phyloP scores from a whole-genome alignment of 1,139 yeast genomes.

The Eremothecium sinecaudum region DNA sequence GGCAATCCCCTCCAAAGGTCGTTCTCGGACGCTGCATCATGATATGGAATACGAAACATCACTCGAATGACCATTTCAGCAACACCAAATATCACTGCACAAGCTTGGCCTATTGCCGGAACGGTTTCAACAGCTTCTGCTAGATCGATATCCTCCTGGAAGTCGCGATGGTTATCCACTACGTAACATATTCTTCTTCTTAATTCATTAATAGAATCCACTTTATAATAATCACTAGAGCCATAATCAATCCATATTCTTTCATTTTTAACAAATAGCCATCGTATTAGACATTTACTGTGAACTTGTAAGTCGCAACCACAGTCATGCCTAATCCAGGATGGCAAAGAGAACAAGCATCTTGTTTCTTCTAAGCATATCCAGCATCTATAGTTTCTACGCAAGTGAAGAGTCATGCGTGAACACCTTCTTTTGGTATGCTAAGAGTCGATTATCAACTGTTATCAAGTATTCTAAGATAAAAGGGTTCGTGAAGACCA shows the following conservation, averaged over 20 bases:
- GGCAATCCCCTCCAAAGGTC: conserved; percentile 13
- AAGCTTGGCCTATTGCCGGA: conserved; percentile 13
- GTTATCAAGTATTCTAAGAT: too few relatives aligned
- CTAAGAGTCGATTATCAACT: too few relatives aligned
- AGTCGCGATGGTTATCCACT: conserved; percentile 16
- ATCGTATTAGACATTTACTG: conserved; percentile 15
- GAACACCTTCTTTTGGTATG: too few relatives aligned
- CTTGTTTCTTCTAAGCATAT: conserved; percentile 16
- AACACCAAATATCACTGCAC: conserved; percentile 10
- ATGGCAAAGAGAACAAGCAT: conserved; percentile 5
- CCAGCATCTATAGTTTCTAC: conserved; percentile 15
- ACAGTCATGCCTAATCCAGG: conserved; percentile 16
- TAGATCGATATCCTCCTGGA: conserved; percentile 13
- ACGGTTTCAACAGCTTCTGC: conserved; percentile 13
- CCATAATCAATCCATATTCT: conserved; percentile 9
- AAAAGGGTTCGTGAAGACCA: too few relatives aligned
- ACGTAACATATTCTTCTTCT: conserved; percentile 12
- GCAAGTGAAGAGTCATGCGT: not conserved
- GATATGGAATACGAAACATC: conserved; percentile 5
- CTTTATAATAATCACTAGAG: conserved; percentile 8
- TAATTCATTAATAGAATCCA: conserved; percentile 10
- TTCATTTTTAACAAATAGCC: conserved; percentile 15
- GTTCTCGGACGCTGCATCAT: not conserved
- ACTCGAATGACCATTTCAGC: conserved; percentile 6
- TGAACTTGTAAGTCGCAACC: conserved; percentile 20